A percentile compares a stretch with the other conserved stretches of the same genome.
These are phyloP conservation scores for Pythium rishiriense DNA, from an alignment of 352 stramenopile species.

Conservation along the genomic window DNA sequence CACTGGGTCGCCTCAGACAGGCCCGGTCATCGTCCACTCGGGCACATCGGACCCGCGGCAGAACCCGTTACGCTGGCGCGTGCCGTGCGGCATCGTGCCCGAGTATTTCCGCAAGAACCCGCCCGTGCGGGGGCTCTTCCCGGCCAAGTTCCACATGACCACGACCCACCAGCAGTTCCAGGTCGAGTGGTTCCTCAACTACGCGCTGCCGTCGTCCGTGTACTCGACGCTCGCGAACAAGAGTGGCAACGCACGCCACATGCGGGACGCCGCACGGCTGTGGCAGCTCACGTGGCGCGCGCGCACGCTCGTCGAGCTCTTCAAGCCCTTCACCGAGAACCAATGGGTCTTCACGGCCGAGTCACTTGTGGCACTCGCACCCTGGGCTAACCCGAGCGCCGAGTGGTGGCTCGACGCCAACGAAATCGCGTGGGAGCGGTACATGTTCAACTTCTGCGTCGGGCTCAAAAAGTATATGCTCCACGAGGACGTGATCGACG, in stretches of 20 bases:
- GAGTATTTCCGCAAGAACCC: conserved; percentile 70
- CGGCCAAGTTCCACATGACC: conserved; percentile 66
- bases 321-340: conserved; percentile 86
- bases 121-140: conserved; percentile 41
- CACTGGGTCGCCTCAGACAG: conserved; percentile 73
- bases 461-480: conserved; percentile 80
- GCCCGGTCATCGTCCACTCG: conserved; percentile 60
- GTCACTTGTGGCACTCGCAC: conserved; percentile 36
- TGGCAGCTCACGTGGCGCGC: conserved; percentile 69
- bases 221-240: conserved; percentile 69
- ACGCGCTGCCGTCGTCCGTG: conserved; percentile 65
- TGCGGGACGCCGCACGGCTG: conserved; percentile 55
- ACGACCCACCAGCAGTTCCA: conserved; percentile 69
- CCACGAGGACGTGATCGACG: conserved; percentile 51
- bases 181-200: conserved; percentile 76
- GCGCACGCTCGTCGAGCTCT: conserved; percentile 66
- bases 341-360: conserved; percentile 80
- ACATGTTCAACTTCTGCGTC: conserved; percentile 77
- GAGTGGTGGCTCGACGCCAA: conserved; percentile 65
- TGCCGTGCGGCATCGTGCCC: conserved; percentile 46
- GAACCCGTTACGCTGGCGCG: conserved; percentile 66
- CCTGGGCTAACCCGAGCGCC: conserved; percentile 26
- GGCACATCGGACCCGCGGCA: conserved; percentile 67
- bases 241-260: conserved; percentile 45
- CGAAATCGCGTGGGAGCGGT: conserved; percentile 79